Evolutionary conservation across 108 stramenopile genomes (phyloP).

Genomic region (Cyclotella kingstonii): DNA sequence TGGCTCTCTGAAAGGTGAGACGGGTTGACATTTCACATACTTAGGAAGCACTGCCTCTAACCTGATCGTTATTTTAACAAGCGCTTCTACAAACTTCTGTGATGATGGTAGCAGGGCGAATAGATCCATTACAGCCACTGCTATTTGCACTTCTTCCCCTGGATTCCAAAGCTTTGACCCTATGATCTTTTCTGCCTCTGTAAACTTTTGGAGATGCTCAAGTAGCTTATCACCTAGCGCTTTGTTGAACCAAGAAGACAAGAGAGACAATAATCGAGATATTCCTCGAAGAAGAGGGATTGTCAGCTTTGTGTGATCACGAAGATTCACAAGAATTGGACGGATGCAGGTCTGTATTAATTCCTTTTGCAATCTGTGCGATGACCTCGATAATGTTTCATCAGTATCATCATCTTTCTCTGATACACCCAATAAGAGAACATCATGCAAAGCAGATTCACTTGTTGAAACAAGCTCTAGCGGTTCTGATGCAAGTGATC

Average conservation of each 20-base stretch:
- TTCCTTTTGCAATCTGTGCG: conserved; percentile 72
- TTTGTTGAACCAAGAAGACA: conserved; percentile 85
- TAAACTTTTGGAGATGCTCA: conserved; percentile 81
- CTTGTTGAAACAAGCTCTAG: conserved; percentile 53
- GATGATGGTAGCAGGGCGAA: conserved; percentile 73
- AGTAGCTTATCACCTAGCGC: conserved; percentile 82
- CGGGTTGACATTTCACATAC: conserved; percentile 44
- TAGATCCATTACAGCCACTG: conserved; percentile 70
- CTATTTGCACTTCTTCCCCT: conserved; percentile 76
- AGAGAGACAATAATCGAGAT: conserved; percentile 62
- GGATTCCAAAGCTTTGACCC: conserved; percentile 58
- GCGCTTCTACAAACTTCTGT: conserved; percentile 77
- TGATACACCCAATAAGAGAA: conserved; percentile 56
- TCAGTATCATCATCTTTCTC: conserved; percentile 27
- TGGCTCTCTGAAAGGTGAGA: conserved; percentile 71
- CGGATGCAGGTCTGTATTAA: conserved; percentile 83
- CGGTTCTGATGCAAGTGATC: conserved; percentile 74
- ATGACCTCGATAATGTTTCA: conserved; percentile 29
- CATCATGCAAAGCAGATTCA: conserved; percentile 69
- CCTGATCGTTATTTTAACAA: conserved; percentile 75
- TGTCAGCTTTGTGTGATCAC: conserved; percentile 75
- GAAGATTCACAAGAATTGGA: conserved; percentile 75
- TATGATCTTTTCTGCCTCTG: conserved; percentile 56
- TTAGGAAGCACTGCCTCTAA: conserved; percentile 61
- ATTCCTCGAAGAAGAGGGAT: conserved; percentile 69